Evolutionary conservation across 116 monocot genomes (phyloP).

Genomic region (Thalassia testudinum): DNA sequence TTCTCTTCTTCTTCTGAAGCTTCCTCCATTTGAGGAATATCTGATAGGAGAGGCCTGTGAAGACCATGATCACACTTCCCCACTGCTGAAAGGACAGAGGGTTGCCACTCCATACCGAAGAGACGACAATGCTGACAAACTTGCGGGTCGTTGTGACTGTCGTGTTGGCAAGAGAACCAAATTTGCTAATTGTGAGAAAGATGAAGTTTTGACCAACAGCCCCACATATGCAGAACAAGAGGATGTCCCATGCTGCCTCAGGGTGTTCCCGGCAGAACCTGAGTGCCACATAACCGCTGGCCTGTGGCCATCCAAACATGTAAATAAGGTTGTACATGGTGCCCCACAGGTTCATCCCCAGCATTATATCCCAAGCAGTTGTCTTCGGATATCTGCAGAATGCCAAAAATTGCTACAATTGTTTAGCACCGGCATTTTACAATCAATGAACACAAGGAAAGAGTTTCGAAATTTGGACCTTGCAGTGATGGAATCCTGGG

Average conservation of each 20-base stretch:
- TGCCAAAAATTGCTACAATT: neutral
- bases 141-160: constrained; percentile 86
- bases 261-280: constrained; percentile 66
- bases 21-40: constrained; percentile 85
- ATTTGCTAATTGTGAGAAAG: constrained; percentile 83
- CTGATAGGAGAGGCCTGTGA: constrained; percentile 76
- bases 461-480: no score
- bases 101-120: constrained; percentile 56
- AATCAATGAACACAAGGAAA: no score
- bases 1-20: constrained; percentile 29
- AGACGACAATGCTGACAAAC: constrained; percentile 85
- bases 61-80: constrained; percentile 83
- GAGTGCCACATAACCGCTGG: constrained; percentile 52
- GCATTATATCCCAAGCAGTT: constrained; percentile 91
- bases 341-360: constrained; percentile 97
- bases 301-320: constrained; percentile 77
- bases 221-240: constrained; percentile 78
- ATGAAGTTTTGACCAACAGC: constrained; percentile 95
- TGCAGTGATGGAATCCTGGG: constrained; percentile 76
- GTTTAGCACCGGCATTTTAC: no score
- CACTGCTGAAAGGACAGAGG: constrained; percentile 52
- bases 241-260: constrained; percentile 83
- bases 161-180: constrained; percentile 84
- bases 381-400: constrained; percentile 42
- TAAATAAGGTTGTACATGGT: constrained; percentile 57